These are phyloP conservation scores for Dactylellina drechsleri DNA, from an alignment of 2,329 filamentous ascomycete species.

Conservation along the genomic window DNA sequence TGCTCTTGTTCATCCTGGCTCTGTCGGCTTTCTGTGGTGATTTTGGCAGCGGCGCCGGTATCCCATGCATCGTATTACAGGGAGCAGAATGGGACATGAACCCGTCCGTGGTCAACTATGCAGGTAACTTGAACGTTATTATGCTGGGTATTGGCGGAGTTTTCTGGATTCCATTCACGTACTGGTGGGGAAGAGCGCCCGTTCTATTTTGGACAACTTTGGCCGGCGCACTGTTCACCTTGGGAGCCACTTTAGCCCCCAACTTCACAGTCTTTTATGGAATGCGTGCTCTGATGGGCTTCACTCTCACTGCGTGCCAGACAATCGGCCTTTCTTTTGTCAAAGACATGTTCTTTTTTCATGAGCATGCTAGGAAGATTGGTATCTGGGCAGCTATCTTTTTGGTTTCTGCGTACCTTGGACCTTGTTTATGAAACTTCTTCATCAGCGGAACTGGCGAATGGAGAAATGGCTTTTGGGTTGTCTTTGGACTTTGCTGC, in stretches of 20 bases:
- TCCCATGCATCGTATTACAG: conserved; percentile 59
- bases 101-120: conserved; percentile 66
- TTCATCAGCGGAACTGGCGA: conserved; percentile 63
- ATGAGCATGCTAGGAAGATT: conserved; percentile 67
- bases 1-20: conserved; percentile 66
- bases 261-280: conserved; percentile 59
- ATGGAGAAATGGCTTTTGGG: conserved; percentile 66
- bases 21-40: conserved; percentile 66
- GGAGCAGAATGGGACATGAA: conserved; percentile 65
- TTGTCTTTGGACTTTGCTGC: conserved; percentile 63
- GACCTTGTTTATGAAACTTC: conserved; percentile 64
- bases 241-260: conserved; percentile 61
- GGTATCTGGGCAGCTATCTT: conserved; percentile 63
- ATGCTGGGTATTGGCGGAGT: conserved; percentile 64
- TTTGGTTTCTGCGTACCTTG: conserved; percentile 59
- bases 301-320: conserved; percentile 60
- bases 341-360: conserved; percentile 71
- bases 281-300: conserved; percentile 56
- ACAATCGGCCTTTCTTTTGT: conserved; percentile 67
- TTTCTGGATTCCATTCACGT: conserved; percentile 57
- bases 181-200: conserved; percentile 55
- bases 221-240: conserved; percentile 59
- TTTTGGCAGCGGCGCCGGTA: conserved; percentile 62
- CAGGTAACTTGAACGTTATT: conserved; percentile 66
- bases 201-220: conserved; percentile 62